Conservation (phyloP, 2,329 filamentous ascomycete species). For the Penicillium hesseltinei region DNA sequence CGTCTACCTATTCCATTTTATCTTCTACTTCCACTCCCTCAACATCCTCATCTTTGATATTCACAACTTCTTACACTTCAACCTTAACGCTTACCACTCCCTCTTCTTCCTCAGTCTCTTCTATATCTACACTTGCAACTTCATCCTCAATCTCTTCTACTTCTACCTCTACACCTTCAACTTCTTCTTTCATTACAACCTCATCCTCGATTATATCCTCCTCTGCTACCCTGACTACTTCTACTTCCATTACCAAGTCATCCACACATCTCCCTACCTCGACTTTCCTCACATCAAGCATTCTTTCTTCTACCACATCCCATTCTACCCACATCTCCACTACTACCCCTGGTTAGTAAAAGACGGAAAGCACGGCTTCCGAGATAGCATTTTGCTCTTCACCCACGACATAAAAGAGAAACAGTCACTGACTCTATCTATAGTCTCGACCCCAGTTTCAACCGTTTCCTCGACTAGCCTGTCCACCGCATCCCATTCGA, state of each 20-base stretch:
- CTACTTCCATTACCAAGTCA: slow-evolving; percentile 5
- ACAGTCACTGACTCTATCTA: slow-evolving; percentile 7
- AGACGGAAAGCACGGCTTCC: slow-evolving; percentile 18
- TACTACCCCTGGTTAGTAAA: slow-evolving; percentile 29
- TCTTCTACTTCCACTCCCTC: background rate
- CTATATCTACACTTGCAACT: slow-evolving; percentile 16
- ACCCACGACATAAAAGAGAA: background rate
- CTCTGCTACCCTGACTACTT: slow-evolving; percentile 11
- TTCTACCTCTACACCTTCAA: slow-evolving; percentile 19
- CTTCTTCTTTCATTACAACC: slow-evolving; percentile 21
- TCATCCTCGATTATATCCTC: slow-evolving; percentile 16
- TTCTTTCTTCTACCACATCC: slow-evolving; percentile 1
- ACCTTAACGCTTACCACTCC: slow-evolving; percentile 9
- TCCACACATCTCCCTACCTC: slow-evolving; percentile 5
- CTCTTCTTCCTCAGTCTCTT: slow-evolving; percentile 11
- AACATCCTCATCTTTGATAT: background rate
- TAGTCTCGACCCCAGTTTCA: slow-evolving; percentile 9
- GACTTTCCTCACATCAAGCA: slow-evolving; percentile 8
- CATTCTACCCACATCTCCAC: slow-evolving; percentile 10
- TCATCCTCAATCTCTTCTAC: slow-evolving; percentile 5
- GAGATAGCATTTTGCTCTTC: slow-evolving; percentile 3
- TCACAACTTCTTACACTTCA: background rate
- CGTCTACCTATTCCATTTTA: slow-evolving; percentile 16
- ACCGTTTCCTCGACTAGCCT: slow-evolving; percentile 3
- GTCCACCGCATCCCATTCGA: slow-evolving; percentile 18